Evolutionary conservation across 768 basidiomycete genomes (phyloP), one percentile per base, ranked within the genome.

Genomic region (Mycena vitilis): DNA sequence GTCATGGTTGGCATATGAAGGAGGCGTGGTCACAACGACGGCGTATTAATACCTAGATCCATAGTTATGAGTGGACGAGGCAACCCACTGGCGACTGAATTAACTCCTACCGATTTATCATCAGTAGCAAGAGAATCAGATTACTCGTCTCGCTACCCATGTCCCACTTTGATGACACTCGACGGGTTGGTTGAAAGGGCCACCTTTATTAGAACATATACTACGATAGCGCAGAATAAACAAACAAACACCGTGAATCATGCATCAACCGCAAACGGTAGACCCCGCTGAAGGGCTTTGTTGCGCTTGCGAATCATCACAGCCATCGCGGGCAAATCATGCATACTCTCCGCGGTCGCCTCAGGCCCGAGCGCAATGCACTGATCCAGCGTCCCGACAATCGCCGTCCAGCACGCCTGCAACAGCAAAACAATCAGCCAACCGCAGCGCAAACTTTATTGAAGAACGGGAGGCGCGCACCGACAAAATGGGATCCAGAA

Each of bases 251-350:
- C 20, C 40, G 18, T 45, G 18, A 20, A 45, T 45, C 18, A 45
- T 16, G 20, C 16, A 18, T 45, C 44, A 16, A 45, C 44, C 44
- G 44, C 44, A 18, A 44, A 62, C 8, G 63, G 63, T n/a, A 65
- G 10, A 30, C 42, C 47, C 5, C 56, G 55, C 55, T 66, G 65
- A n/a, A 66, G 15, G 10, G 49, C 45, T 51, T 44, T 34, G 16
- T 60, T 59, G 51, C 34, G 49, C 40, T 53, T n/a, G 13, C 65
- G 57, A 23, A 66, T 66, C 18, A 52, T 38, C 15, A n/a, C 40
- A n/a, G 58, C 65, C 57, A 66, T 53, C 11, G 57, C 65, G 3
- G 65, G 57, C 0, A 66, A 4, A n/a, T 66, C 58, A 18, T 53
- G 51, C 55, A 65, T 65, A 13, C 30, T 44, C 11, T 44, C 8